These are phyloP conservation scores for Rhexocercosporidium sp. DNA, from an alignment of 2,329 filamentous ascomycete genomes.

Conservation along the genomic window DNA sequence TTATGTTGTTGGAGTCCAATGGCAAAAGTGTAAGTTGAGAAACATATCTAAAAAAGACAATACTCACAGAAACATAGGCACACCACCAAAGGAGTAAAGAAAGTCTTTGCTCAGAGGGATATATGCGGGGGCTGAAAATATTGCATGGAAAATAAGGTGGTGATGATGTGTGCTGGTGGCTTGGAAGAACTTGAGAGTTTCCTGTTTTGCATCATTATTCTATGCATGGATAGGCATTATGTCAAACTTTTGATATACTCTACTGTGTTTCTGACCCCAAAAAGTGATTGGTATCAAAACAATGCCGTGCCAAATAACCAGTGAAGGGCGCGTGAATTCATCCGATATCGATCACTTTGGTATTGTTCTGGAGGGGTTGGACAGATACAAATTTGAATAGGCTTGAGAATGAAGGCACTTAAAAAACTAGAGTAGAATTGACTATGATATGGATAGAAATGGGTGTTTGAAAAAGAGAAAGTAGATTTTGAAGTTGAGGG, in stretches of 20 bases:
- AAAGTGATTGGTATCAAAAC: no score
- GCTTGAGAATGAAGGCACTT: no score
- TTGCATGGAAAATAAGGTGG: slow-evolving; percentile 3
- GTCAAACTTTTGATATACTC: slow-evolving; percentile 31
- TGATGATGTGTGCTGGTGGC: neutral
- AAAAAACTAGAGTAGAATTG: no score
- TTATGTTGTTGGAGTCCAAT: slow-evolving; percentile 48
- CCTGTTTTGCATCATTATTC: neutral
- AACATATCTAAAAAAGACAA: neutral
- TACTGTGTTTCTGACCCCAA: neutral
- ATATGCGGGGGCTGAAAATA: neutral
- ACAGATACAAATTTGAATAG: no score
- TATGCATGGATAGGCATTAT: slow-evolving; percentile 22
- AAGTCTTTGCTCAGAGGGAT: no score
- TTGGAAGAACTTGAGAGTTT: neutral
- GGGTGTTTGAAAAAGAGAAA: no score
- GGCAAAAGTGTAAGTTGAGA: slow-evolving; percentile 38
- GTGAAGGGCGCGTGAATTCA: no score
- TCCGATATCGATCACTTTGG: no score
- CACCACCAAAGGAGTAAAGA: slow-evolving; percentile 3
- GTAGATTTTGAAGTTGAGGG: no score
- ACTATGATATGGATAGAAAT: no score
- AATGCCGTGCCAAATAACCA: no score
- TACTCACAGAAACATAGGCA: neutral
- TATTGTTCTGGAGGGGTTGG: no score